These are phyloP conservation scores for Phytophthora constricta DNA, from an alignment of 352 stramenopile species.

Conservation along the genomic window DNA sequence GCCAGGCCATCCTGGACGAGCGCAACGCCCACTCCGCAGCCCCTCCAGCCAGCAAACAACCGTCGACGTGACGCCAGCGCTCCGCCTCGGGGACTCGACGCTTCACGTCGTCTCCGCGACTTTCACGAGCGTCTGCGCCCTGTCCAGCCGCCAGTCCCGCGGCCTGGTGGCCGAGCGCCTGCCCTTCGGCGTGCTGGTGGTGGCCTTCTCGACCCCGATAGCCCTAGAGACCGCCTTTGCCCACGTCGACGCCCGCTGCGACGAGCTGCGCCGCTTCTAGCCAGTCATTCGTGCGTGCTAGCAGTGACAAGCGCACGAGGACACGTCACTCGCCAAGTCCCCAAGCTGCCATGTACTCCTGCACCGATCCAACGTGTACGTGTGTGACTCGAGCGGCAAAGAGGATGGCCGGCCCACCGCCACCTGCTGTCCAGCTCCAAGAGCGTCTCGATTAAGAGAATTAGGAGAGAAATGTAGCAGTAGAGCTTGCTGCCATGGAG, in stretches of 20 bases:
- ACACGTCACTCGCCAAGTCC: no score
- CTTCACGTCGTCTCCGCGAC: slow-evolving; percentile 57
- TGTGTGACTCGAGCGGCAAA: slow-evolving; percentile 53
- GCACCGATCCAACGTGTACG: slow-evolving; percentile 61
- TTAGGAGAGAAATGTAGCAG: slow-evolving; percentile 26
- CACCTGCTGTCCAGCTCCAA: slow-evolving; percentile 58
- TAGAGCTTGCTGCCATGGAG: background rate
- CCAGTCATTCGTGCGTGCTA: slow-evolving; percentile 24
- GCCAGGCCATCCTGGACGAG: slow-evolving; percentile 41
- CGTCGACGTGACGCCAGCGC: slow-evolving; percentile 26
- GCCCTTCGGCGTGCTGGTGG: slow-evolving; percentile 56
- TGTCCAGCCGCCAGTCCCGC: slow-evolving; percentile 38
- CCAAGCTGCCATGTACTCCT: slow-evolving; percentile 64
- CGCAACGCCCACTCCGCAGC: no score
- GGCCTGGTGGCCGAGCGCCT: slow-evolving; percentile 58
- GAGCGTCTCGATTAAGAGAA: slow-evolving; percentile 55
- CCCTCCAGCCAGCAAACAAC: no score
- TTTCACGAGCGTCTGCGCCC: slow-evolving; percentile 54
- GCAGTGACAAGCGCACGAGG: no score
- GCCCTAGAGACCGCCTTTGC: slow-evolving; percentile 41
- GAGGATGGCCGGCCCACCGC: slow-evolving; percentile 64
- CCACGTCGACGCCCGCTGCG: slow-evolving; percentile 45
- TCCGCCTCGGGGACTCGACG: slow-evolving; percentile 35
- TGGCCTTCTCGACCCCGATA: slow-evolving; percentile 47
- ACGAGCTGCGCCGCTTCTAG: slow-evolving; percentile 29